Percentiles rank a stretch among this genome's conserved stretches.
These are phyloP conservation scores for Anthracocystis walkeri DNA, from an alignment of 1,284 basidiomycete genomes.

Conservation along the genomic window DNA sequence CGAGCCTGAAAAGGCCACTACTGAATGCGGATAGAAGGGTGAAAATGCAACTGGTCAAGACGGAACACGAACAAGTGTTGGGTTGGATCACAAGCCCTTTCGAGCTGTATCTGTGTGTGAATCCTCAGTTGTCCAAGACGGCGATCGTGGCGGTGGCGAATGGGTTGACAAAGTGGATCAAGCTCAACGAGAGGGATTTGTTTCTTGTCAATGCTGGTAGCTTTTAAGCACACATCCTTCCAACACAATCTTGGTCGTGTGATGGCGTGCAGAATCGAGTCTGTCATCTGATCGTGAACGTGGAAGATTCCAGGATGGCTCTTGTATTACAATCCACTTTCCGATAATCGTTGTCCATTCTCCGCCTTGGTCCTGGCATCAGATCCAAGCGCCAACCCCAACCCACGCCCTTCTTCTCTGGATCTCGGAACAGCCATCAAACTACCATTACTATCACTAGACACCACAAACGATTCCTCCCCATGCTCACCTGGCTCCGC, in stretches of 20 bases:
- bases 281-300: no score
- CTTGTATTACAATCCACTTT: no score
- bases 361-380: background rate
- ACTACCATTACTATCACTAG: slow-evolving; percentile 38
- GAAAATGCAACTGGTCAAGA: slow-evolving; percentile 76
- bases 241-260: no score
- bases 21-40: slow-evolving; percentile 26
- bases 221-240: slow-evolving; percentile 34
- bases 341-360: background rate
- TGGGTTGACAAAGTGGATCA: slow-evolving; percentile 87
- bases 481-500: background rate
- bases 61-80: slow-evolving; percentile 81
- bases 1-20: background rate
- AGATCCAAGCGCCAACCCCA: slow-evolving; percentile 1
- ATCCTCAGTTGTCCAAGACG: slow-evolving; percentile 84
- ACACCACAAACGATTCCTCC: slow-evolving; percentile 11
- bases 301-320: no score
- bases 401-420: background rate
- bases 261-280: no score
- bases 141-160: slow-evolving; percentile 88
- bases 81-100: slow-evolving; percentile 88
- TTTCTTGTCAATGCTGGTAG: slow-evolving; percentile 73
- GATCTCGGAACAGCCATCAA: slow-evolving; percentile 25
- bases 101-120: slow-evolving; percentile 87
- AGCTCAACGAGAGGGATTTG: slow-evolving; percentile 82